These are phyloP conservation scores for Ustilago nuda DNA, from an alignment of 1,284 basidiomycete species.

Conservation along the genomic window DNA sequence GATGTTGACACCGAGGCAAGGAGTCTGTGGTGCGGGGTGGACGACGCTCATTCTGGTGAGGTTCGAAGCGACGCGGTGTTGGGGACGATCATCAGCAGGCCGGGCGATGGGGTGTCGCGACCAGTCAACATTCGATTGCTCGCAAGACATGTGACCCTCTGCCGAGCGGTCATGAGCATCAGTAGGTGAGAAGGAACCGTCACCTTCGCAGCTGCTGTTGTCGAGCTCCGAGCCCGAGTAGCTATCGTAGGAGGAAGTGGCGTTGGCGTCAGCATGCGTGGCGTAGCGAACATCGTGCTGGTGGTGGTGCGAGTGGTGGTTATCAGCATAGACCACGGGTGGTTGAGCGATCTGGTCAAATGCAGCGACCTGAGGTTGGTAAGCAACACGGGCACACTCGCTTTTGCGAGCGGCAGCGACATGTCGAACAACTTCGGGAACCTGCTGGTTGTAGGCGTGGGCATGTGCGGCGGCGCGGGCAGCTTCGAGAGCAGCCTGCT, in stretches of 20 bases:
- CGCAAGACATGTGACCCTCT: constrained; percentile 21
- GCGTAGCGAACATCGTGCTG: constrained; percentile 10
- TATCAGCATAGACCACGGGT: constrained; percentile 28
- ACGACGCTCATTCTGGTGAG: constrained; percentile 45
- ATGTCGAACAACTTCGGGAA: constrained; percentile 30
- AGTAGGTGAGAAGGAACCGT: constrained; percentile 36
- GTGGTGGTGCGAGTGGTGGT: constrained; percentile 3
- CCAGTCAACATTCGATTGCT: constrained; percentile 38
- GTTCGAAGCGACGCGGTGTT: constrained; percentile 21
- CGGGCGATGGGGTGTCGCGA: constrained; percentile 27
- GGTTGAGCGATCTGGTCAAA: constrained; percentile 23
- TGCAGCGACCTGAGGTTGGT: constrained; percentile 40
- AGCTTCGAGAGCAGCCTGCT: constrained; percentile 42
- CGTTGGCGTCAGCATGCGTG: constrained; percentile 18
- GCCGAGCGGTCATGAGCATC: constrained; percentile 31
- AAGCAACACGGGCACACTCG: constrained; percentile 21
- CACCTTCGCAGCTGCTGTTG: constrained; percentile 50
- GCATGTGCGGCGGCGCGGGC: constrained; percentile 26
- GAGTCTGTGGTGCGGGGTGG: constrained; percentile 20
- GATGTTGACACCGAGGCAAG: constrained; percentile 30
- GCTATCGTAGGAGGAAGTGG: constrained; percentile 27
- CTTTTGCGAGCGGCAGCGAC: constrained; percentile 39
- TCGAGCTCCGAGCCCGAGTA: constrained; percentile 49
- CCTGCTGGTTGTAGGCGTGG: constrained; percentile 19
- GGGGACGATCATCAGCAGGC: constrained; percentile 16